A percentile compares a stretch with the other conserved stretches of the same genome.
These are phyloP conservation scores for Neurospora crassa DNA, from an alignment of 2,329 filamentous ascomycete species.

Conservation along the genomic window DNA sequence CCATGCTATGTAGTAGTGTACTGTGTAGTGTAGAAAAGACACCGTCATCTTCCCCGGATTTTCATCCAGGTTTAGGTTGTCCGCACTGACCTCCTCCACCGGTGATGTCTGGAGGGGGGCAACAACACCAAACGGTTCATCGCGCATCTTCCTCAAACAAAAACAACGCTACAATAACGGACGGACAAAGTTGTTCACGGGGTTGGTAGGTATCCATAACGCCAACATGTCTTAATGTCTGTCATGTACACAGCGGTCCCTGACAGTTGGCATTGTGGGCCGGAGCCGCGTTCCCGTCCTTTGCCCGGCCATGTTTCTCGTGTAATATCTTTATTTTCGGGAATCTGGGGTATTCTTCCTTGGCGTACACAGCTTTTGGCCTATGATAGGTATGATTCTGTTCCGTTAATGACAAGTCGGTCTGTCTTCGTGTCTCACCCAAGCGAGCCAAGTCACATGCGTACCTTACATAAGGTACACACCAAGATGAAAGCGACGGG, in stretches of 20 bases:
- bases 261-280: neutral
- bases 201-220: neutral
- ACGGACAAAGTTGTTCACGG: neutral
- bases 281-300: neutral
- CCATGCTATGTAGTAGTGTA: too few relatives aligned
- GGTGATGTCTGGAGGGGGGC: neutral
- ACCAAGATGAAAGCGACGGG: neutral
- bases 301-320: neutral
- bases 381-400: neutral
- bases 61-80: neutral
- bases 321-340: neutral
- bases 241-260: neutral
- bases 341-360: neutral
- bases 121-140: neutral
- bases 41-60: neutral
- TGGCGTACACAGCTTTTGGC: neutral
- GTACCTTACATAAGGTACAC: neutral
- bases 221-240: neutral
- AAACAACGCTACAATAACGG: neutral
- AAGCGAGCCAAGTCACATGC: neutral
- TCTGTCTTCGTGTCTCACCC: neutral
- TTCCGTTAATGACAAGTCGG: neutral
- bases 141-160: neutral
- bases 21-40: neutral
- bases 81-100: neutral